These are phyloP conservation scores for Aspergillus fischeri DNA, from an alignment of 2,329 filamentous ascomycete genomes.

Conservation along the genomic window DNA sequence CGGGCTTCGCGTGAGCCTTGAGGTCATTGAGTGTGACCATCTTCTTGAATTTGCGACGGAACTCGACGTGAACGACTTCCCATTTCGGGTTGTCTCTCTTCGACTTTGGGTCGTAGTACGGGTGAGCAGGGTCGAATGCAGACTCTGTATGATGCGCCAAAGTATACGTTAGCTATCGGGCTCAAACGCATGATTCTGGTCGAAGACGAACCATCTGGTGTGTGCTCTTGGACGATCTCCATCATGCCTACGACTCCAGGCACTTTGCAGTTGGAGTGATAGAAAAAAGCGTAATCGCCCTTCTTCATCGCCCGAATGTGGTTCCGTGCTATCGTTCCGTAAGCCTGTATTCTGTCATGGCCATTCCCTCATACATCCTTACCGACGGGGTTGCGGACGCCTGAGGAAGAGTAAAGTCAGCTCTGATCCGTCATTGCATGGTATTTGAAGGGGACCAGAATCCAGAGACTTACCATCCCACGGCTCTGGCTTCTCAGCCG, in stretches of 20 bases:
- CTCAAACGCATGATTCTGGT: conserved; percentile 11
- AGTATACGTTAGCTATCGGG: conserved; percentile 8
- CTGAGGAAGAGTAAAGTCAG: conserved; percentile 21
- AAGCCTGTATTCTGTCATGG: conserved; percentile 7
- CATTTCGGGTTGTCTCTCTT: conserved; percentile 69
- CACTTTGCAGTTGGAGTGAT: conserved; percentile 88
- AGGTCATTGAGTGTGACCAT: conserved; percentile 69
- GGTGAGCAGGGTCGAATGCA: conserved; percentile 65
- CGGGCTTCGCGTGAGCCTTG: conserved; percentile 57
- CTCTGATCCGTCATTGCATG: not conserved
- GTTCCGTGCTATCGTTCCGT: conserved; percentile 61
- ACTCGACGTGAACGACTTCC: conserved; percentile 85
- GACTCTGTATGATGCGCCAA: conserved; percentile 46
- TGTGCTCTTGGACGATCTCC: conserved; percentile 82
- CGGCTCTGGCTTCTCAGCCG: conserved; percentile 70
- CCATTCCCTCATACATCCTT: conserved; percentile 15
- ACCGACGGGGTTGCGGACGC: conserved; percentile 44
- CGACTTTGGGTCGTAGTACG: conserved; percentile 81
- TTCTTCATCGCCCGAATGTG: conserved; percentile 88
- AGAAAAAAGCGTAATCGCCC: conserved; percentile 93
- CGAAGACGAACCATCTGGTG: conserved; percentile 63
- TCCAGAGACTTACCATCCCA: conserved; percentile 72
- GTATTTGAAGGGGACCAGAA: not conserved
- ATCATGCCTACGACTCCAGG: conserved; percentile 84
- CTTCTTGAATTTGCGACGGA: conserved; percentile 73